A percentile compares a stretch with the other conserved stretches of the same genome.
phyloP scores from a whole-genome alignment of 129 eudicot species.

The Tanacetum coccineum region DNA sequence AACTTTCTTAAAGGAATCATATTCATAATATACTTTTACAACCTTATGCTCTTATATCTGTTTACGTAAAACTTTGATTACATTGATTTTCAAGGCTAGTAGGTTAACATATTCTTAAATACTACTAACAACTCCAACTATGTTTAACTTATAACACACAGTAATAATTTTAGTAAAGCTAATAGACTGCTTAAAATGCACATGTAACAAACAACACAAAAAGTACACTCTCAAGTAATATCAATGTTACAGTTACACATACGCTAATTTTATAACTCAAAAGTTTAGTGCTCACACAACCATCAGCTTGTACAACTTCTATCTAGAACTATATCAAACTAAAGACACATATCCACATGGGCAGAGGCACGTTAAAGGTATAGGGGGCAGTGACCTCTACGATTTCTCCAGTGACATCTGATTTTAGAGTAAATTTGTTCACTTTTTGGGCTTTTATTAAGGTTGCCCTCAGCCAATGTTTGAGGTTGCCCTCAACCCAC shows the following conservation, averaged over 20 bases:
- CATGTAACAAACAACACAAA: neutral
- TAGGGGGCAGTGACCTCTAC: too few relatives aligned
- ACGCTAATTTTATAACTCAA: neutral
- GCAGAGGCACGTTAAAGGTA: too few relatives aligned
- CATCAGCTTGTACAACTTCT: neutral
- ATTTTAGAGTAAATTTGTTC: too few relatives aligned
- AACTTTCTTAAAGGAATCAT: neutral
- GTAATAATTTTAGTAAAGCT: neutral
- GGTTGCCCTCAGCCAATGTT: too few relatives aligned
- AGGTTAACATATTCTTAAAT: neutral
- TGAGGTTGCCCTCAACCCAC: too few relatives aligned
- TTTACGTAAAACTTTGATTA: neutral
- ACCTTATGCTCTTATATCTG: neutral
- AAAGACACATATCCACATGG: neutral
- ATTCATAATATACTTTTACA: neutral
- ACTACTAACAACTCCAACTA: neutral
- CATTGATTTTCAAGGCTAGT: neutral
- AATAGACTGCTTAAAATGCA: neutral
- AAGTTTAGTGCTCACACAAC: neutral
- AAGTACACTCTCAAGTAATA: neutral
- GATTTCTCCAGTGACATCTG: too few relatives aligned
- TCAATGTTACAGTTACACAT: neutral
- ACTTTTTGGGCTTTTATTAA: too few relatives aligned
- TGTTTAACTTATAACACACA: neutral
- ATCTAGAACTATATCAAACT: neutral